Conservation (phyloP, 2,329 filamentous ascomycete genomes). For the Lecanosticta acicola region DNA sequence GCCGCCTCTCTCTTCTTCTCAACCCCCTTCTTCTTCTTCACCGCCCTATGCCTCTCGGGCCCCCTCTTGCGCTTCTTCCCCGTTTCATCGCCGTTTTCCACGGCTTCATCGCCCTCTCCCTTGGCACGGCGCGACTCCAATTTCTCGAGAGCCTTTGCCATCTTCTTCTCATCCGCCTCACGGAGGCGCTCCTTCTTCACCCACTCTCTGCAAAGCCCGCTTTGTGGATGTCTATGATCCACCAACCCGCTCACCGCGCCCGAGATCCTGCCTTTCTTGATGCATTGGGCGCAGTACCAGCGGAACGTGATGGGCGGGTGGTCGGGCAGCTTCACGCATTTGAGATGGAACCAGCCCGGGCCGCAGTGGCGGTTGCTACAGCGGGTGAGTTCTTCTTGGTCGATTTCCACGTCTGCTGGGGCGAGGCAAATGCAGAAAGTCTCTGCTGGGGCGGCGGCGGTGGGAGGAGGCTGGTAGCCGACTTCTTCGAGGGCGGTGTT, state of each 20-base stretch:
- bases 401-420: background rate
- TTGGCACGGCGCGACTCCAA: background rate
- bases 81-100: slow-evolving; percentile 4
- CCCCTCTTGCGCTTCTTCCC: background rate
- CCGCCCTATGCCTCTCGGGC: background rate
- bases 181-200: background rate
- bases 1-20: background rate
- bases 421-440: background rate
- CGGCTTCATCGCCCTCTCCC: slow-evolving; percentile 1
- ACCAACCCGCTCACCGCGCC: slow-evolving; percentile 2
- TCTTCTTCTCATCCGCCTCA: background rate
- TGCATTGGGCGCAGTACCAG: slow-evolving; percentile 15
- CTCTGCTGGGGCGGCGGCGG: too few relatives aligned
- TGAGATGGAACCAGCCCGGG: slow-evolving; percentile 12
- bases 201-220: background rate
- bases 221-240: background rate
- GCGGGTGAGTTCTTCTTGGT: background rate
- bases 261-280: background rate
- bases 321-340: slow-evolving; percentile 11
- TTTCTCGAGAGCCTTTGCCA: background rate
- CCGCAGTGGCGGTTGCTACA: slow-evolving; percentile 6
- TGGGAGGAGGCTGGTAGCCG: too few relatives aligned
- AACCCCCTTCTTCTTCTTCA: background rate
- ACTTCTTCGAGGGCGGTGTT: too few relatives aligned
- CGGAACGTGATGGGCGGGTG: slow-evolving; percentile 11